A percentile compares a stretch with the other conserved stretches of the same genome.
phyloP scores from a whole-genome alignment of 73 alveolate genomes.

The Urostyla sp. region DNA sequence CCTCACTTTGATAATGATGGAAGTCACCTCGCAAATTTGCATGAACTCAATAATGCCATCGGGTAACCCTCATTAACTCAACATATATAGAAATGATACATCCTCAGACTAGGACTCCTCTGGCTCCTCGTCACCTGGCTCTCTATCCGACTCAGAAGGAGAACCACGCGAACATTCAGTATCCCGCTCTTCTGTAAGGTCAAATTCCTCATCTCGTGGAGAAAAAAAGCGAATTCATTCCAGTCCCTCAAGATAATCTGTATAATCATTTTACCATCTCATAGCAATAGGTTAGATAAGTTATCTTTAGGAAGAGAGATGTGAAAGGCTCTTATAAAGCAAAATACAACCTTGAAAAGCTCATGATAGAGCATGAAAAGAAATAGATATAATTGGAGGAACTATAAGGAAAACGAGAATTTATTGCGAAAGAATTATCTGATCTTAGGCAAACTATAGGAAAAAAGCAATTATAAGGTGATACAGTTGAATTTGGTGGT shows the following conservation, averaged over 20 bases:
- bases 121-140: too few species aligned
- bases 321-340: slow-evolving; percentile 65
- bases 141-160: too few species aligned
- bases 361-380: slow-evolving; percentile 72
- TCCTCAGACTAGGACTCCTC: too few species aligned
- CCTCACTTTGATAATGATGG: too few species aligned
- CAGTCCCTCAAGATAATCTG: background rate
- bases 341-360: slow-evolving; percentile 63
- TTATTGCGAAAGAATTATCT: slow-evolving; percentile 6
- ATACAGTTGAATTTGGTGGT: slow-evolving; percentile 3
- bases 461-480: slow-evolving; percentile 32
- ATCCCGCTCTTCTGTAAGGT: too few species aligned
- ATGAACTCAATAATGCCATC: too few species aligned
- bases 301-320: slow-evolving; percentile 69
- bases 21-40: too few species aligned
- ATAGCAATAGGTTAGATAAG: background rate
- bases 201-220: too few species aligned
- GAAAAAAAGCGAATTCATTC: too few species aligned
- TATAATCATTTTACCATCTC: background rate
- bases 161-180: too few species aligned
- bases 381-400: slow-evolving; percentile 49
- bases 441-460: slow-evolving; percentile 20
- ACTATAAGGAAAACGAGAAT: slow-evolving; percentile 6
- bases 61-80: too few species aligned
- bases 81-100: too few species aligned